Base-by-base conservation (phyloP, 129 eudicot genomes). In the Flaveria ramosissima region DNA sequence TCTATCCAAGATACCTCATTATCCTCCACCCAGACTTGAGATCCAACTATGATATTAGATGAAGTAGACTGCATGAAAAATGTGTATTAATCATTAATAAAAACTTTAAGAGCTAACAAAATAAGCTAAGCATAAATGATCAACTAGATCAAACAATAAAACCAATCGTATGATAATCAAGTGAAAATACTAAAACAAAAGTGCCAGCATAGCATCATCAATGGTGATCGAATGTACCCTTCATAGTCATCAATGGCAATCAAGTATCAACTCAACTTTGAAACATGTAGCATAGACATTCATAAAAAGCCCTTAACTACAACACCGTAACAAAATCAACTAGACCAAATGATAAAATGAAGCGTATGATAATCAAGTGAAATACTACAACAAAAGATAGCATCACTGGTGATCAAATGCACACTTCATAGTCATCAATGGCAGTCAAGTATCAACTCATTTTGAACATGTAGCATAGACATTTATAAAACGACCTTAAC, bases 21-120 rank as follows among this genome's bases (percentile, higher is more conserved):
- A 85, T 93, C 95, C 86, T 85, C 96, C 75, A 93, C 92, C 98
- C 98, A 93, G 21, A 93, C 96, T 65, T 81, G 98, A 75, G 98
- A 86, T 66, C 98, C 98, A 69, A 86, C 85, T 46, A 80, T 83
- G 70, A 86, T 70, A 76, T 75, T 83, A 43, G 68, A 48, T 20
- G 90, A 72, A 74, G 85, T 78, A 83, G 84, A 75, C 96, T 90
- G 86, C 85, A 87, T 42, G 30, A 77, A 13, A 53, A 27, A 9
- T 43, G n/a, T 43, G 55, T 13, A 42, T 20, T 43, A 15, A 63
- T 76, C 85, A 70, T 42, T 9, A 52, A 64, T 14, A 30, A n/a
- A 61, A 77, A n/a, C 32, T 26, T 24, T n/a, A 27, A 23, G 17
- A 23, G 5, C 42, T 78, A 19, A 43, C 39, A 43, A 46, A 23